Conservation (phyloP, 495 filamentous ascomycete species). For the Penicillium dipodomyicola region DNA sequence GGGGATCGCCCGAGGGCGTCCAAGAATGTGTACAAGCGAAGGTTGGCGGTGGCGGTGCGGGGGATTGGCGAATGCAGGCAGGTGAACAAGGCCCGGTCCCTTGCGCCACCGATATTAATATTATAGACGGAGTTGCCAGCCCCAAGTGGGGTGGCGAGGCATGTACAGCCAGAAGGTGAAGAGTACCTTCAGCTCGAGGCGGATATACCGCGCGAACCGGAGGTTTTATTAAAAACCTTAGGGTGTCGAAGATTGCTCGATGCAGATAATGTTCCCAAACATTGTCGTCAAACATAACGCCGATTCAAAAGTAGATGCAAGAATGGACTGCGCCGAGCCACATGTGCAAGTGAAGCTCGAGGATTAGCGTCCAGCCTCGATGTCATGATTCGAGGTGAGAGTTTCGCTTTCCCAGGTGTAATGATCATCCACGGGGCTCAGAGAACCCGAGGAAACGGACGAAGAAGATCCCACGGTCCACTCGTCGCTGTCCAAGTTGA, state of each 20-base stretch:
- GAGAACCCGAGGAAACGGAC: constrained; percentile 60
- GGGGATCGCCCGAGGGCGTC: constrained; percentile 16
- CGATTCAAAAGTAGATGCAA: constrained; percentile 38
- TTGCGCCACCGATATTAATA: constrained; percentile 41
- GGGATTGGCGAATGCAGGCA: constrained; percentile 22
- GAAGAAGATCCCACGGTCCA: constrained; percentile 75
- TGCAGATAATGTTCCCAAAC: constrained; percentile 43
- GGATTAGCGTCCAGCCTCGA: constrained; percentile 46
- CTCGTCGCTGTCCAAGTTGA: constrained; percentile 63
- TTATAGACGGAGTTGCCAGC: constrained; percentile 41
- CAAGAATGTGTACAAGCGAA: constrained; percentile 43
- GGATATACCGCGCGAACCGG: constrained; percentile 21
- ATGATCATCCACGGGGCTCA: constrained; percentile 60
- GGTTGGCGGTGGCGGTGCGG: constrained; percentile 32
- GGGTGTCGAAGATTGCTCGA: constrained; percentile 47
- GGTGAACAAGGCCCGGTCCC: constrained; percentile 19
- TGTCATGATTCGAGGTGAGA: constrained; percentile 53
- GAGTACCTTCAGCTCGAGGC: constrained; percentile 28
- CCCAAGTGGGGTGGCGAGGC: constrained; percentile 22
- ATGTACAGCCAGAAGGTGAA: constrained; percentile 38
- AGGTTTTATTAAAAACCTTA: constrained; percentile 38
- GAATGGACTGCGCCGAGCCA: constrained; percentile 20
- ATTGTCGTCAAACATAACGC: constrained; percentile 45
- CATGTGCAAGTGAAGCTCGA: constrained; percentile 30
- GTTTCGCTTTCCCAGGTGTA: constrained; percentile 64